Evolutionary conservation across 1,284 basidiomycete genomes (phyloP).

Genomic region (Apiotrichum akiyoshidainum): DNA sequence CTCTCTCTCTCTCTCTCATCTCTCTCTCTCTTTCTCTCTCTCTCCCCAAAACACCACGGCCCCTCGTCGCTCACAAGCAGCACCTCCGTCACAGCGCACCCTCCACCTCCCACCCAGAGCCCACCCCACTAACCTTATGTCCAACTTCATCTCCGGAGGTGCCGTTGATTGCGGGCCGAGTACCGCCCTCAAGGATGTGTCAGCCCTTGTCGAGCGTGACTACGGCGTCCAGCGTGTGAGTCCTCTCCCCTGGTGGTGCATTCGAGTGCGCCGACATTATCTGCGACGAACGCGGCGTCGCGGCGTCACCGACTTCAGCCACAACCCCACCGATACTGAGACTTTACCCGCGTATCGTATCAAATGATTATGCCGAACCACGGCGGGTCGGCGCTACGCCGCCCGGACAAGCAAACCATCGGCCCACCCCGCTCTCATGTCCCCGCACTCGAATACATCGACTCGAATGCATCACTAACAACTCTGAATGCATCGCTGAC

Average conservation of each 20-base stretch:
- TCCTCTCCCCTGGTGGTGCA: neutral
- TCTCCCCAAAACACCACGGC: neutral
- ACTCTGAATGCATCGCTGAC: neutral
- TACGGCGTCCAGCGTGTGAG: constrained; percentile 39
- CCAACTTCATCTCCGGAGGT: constrained; percentile 36
- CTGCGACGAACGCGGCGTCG: too few species aligned
- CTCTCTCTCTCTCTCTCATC: neutral
- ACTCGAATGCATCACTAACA: neutral
- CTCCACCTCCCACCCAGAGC: neutral
- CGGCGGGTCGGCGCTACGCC: too few species aligned
- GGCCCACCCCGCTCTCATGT: too few species aligned
- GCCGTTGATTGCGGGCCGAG: constrained; percentile 41
- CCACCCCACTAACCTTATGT: constrained; percentile 24
- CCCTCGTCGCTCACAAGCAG: too few species aligned
- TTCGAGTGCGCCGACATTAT: too few species aligned
- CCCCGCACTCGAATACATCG: neutral
- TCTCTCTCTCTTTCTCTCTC: neutral
- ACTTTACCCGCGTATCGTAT: too few species aligned
- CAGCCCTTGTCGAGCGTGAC: constrained; percentile 39
- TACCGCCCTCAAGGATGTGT: constrained; percentile 39
- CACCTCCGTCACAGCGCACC: neutral
- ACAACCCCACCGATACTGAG: too few species aligned
- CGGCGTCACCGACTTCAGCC: too few species aligned
- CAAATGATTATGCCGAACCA: too few species aligned
- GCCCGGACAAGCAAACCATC: too few species aligned